Conservation (phyloP, 257 asterid genomes). For the Pogostemon cablin region DNA sequence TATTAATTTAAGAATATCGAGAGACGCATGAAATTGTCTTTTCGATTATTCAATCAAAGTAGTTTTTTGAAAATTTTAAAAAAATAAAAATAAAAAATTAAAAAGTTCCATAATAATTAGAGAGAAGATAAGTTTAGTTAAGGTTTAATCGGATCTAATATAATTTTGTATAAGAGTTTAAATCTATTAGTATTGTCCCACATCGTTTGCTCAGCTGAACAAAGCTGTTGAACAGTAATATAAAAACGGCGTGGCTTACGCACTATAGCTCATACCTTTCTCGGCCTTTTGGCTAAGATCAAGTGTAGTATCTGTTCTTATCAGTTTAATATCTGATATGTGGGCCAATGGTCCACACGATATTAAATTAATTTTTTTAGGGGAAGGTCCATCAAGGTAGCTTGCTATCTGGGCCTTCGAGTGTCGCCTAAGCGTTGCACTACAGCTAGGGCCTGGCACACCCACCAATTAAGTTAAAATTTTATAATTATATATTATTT, state of each 20-base stretch:
- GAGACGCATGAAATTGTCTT: too few relatives aligned
- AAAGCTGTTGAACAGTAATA: neutral
- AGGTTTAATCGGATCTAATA: too few relatives aligned
- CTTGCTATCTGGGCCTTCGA: conserved; percentile 41
- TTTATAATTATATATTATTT: too few relatives aligned
- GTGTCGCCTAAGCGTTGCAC: conserved; percentile 45
- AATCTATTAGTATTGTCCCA: conserved; percentile 24
- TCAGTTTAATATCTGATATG: conserved; percentile 76
- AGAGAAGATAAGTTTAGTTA: too few relatives aligned
- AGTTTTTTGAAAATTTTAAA: too few relatives aligned
- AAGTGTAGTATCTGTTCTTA: conserved; percentile 86
- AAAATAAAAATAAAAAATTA: too few relatives aligned
- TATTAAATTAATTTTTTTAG: conserved; percentile 49
- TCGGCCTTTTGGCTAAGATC: conserved; percentile 95
- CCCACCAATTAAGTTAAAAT: neutral
- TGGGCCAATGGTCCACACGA: conserved; percentile 49
- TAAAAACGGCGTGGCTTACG: neutral
- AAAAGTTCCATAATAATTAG: too few relatives aligned
- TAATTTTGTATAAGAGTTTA: too few relatives aligned
- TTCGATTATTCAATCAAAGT: too few relatives aligned
- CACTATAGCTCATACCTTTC: conserved; percentile 54
- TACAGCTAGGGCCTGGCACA: conserved; percentile 38
- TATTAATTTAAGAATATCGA: too few relatives aligned
- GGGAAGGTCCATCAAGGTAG: conserved; percentile 35
- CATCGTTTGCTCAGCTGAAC: neutral